phyloP scores from a whole-genome alignment of 257 asterid genomes.

The Lycium ferocissimum region DNA sequence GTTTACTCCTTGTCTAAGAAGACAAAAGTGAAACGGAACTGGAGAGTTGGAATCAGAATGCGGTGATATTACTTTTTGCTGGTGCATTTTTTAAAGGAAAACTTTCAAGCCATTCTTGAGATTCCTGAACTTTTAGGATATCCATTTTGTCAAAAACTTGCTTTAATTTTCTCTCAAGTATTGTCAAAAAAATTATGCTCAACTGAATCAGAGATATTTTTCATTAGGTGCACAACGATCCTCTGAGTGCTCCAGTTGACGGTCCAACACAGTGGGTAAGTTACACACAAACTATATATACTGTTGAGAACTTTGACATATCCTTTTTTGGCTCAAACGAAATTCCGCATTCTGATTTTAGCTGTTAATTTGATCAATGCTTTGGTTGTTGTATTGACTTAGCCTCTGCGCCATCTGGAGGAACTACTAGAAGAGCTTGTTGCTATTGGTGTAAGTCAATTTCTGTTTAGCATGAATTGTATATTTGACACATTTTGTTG shows the following conservation, averaged over 20 bases:
- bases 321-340: not conserved
- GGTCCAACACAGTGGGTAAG: constrained; percentile 99
- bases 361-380: not conserved
- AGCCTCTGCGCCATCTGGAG: constrained; percentile 97
- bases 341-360: not conserved
- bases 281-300: not conserved
- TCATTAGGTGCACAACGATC: constrained; percentile 85
- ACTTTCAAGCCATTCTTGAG: not conserved
- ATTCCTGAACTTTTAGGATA: not conserved
- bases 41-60: not conserved
- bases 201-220: not conserved
- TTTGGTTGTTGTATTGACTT: constrained; percentile 32
- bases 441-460: constrained; percentile 75
- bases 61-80: not conserved
- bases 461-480: not conserved
- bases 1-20: not conserved
- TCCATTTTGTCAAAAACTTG: not conserved
- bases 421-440: constrained; percentile 86
- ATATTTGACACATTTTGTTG: not conserved
- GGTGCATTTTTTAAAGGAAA: not conserved
- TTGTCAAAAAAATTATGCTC: not conserved
- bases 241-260: constrained; percentile 92
- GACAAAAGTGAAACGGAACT: not conserved
- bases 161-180: constrained; percentile 28
- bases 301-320: not conserved